Percentiles rank a stretch among this genome's conserved stretches.
These are phyloP conservation scores for Perilla frutescens DNA, from an alignment of 257 asterid genomes.

Conservation along the genomic window DNA sequence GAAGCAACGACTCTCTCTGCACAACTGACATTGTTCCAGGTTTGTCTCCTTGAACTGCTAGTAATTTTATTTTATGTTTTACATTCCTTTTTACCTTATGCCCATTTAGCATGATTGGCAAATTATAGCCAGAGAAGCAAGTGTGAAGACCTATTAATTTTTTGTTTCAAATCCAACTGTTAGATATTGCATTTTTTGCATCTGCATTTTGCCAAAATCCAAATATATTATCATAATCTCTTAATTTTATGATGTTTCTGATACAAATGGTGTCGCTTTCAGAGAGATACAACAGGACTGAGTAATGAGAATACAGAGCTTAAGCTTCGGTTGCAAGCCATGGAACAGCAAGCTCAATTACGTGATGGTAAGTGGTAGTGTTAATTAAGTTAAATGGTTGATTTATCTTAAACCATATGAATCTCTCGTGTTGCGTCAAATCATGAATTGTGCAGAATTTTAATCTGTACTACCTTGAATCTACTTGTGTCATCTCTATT, in stretches of 20 bases:
- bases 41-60: conserved; percentile 19
- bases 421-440: not conserved
- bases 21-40: conserved; percentile 81
- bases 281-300: conserved; percentile 92
- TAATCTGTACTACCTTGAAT: not conserved
- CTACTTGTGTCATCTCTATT: not conserved
- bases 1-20: conserved; percentile 94
- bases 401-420: not conserved
- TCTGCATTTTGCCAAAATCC: not conserved
- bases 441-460: not conserved
- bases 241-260: not conserved
- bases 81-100: not conserved
- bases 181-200: conserved; percentile 4
- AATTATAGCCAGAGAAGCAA: not conserved
- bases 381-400: not conserved
- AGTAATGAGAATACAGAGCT: conserved; percentile 90
- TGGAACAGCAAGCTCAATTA: conserved; percentile 97
- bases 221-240: not conserved
- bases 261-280: conserved; percentile 26
- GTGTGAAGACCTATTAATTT: not conserved
- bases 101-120: not conserved
- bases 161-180: not conserved
- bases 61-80: not conserved
- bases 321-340: conserved; percentile 89
- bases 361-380: conserved; percentile 70